Conservation (phyloP, 2,329 filamentous ascomycete species). For the Ilyonectria destructans region DNA sequence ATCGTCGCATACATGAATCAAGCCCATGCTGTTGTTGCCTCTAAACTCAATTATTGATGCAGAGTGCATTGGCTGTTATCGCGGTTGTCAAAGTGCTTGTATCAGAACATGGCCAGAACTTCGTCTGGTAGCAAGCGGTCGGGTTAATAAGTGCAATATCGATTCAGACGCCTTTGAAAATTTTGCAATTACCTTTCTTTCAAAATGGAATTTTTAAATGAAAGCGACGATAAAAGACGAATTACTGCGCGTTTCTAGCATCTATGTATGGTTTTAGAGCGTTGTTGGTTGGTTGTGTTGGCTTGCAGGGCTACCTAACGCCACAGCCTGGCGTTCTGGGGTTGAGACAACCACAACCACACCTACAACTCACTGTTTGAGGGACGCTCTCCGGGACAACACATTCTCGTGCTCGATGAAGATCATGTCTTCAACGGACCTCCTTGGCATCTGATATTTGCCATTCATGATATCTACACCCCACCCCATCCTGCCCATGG, state of each 20-base stretch:
- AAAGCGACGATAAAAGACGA: neutral
- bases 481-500: neutral
- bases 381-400: neutral
- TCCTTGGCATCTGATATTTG: neutral
- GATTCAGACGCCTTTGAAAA: neutral
- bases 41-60: neutral
- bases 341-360: neutral
- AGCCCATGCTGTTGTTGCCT: neutral
- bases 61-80: neutral
- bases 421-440: neutral
- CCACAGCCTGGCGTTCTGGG: slow-evolving; percentile 11
- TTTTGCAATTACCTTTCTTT: neutral
- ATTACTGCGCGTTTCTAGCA: slow-evolving; percentile 1
- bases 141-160: neutral
- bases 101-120: neutral
- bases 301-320: slow-evolving; percentile 19
- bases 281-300: slow-evolving; percentile 21
- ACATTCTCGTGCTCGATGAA: neutral
- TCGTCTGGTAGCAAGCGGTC: neutral
- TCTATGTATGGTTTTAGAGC: slow-evolving; percentile 5
- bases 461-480: neutral
- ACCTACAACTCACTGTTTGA: neutral
- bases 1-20: neutral
- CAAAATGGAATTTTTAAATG: no score
- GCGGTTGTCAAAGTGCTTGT: neutral